Evolutionary conservation across 805 yeast species (phyloP).

Genomic region (Wickerhamia fluorescens): DNA sequence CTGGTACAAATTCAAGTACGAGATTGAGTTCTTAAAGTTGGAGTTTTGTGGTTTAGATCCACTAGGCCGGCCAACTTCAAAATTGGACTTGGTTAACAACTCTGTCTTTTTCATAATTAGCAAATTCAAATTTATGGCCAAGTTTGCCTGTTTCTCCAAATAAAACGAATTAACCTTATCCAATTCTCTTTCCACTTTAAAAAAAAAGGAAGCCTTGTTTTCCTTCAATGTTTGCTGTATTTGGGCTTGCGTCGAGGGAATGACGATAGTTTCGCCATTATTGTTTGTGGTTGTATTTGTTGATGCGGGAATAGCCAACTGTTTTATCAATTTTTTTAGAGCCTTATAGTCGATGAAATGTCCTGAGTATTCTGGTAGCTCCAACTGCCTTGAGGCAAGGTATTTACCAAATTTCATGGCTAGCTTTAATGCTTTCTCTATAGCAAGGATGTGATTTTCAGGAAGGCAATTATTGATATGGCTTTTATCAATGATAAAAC

Average conservation of each 20-base stretch:
- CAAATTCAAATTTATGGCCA: constrained; percentile 71
- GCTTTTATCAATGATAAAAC: too few relatives aligned
- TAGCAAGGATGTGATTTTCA: constrained; percentile 1
- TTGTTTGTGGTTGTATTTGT: constrained; percentile 10
- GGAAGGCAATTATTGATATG: too few relatives aligned
- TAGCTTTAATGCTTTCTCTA: too few relatives aligned
- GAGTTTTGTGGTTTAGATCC: constrained; percentile 1
- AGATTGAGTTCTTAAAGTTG: constrained; percentile 58
- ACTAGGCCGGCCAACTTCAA: constrained; percentile 5
- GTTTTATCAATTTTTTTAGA: constrained; percentile 83
- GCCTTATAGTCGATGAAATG: constrained; percentile 94
- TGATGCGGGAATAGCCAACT: constrained; percentile 46
- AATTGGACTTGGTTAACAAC: constrained; percentile 23
- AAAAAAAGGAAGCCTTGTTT: constrained; percentile 83
- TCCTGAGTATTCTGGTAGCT: constrained; percentile 90
- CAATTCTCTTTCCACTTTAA: constrained; percentile 85
- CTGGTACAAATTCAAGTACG: constrained; percentile 77
- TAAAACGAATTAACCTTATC: constrained; percentile 94
- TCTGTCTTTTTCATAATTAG: constrained; percentile 64
- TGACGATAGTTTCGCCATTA: constrained; percentile 6
- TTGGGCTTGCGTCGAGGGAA: constrained; percentile 18
- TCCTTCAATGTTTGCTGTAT: constrained; percentile 58
- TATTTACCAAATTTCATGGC: constrained; percentile 96
- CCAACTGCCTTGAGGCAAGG: constrained; percentile 88
- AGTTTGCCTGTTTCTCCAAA: constrained; percentile 82